Conservation (phyloP, 495 filamentous ascomycete species). For the Sabuloglossum arenarium region DNA sequence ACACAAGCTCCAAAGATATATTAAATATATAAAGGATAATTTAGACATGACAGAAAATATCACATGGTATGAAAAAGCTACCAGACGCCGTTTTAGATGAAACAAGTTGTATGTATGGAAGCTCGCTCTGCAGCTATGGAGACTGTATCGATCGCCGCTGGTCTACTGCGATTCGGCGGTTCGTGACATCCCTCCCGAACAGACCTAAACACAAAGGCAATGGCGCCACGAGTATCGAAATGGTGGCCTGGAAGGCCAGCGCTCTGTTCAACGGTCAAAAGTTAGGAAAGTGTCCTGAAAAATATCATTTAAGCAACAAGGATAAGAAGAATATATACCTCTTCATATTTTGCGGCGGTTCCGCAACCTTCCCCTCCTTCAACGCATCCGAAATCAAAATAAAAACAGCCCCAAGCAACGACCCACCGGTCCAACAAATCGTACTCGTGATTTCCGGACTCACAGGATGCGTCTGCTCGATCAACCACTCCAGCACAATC, state of each 20-base stretch:
- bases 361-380: conserved; percentile 28
- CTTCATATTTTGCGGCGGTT: conserved; percentile 1
- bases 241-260: conserved; percentile 5
- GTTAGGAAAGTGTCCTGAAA: neutral
- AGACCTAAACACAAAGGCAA: conserved; percentile 5
- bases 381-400: conserved; percentile 65
- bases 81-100: too few relatives aligned
- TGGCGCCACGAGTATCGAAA: neutral
- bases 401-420: conserved; percentile 61
- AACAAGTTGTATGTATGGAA: too few relatives aligned
- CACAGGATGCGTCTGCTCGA: conserved; percentile 69
- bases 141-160: neutral
- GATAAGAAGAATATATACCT: neutral
- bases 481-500: conserved; percentile 66
- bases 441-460: conserved; percentile 72
- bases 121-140: too few relatives aligned
- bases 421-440: conserved; percentile 66
- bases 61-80: too few relatives aligned
- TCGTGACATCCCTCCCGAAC: conserved; percentile 2
- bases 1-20: too few relatives aligned
- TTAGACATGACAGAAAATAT: too few relatives aligned
- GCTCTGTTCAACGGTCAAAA: neutral
- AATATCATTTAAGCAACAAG: neutral
- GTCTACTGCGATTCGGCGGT: neutral
- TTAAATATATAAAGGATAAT: too few relatives aligned